Conservation (phyloP, 2,329 filamentous ascomycete genomes). For the Aspergillus clavatus region DNA sequence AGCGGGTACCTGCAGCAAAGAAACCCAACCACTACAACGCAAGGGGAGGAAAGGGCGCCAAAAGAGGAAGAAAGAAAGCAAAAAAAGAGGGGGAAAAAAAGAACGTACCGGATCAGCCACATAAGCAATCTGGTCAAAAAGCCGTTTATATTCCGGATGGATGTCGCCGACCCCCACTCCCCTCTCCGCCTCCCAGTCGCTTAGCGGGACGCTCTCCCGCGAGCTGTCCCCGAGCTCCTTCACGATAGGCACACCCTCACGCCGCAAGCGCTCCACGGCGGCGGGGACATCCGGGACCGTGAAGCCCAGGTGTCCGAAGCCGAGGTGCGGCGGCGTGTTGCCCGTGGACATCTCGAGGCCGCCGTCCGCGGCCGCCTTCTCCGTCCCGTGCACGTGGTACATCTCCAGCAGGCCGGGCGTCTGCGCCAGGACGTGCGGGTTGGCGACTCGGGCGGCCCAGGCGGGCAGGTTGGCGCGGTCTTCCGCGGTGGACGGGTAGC, state of each 20-base stretch:
- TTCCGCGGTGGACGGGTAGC: conserved; percentile 30
- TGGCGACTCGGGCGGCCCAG: conserved; percentile 27
- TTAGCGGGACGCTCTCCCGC: conserved; percentile 29
- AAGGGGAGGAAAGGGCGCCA: no score
- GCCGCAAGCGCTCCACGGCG: conserved; percentile 27
- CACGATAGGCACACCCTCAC: conserved; percentile 27
- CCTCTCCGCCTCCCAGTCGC: conserved; percentile 30
- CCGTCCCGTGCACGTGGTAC: conserved; percentile 35
- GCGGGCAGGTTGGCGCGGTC: conserved; percentile 22
- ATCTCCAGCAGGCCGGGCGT: conserved; percentile 35
- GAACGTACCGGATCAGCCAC: conserved; percentile 36
- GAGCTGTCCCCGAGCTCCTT: conserved; percentile 32
- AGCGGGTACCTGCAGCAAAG: no score
- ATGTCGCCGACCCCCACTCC: conserved; percentile 31
- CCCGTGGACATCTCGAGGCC: conserved; percentile 24
- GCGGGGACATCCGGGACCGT: conserved; percentile 34
- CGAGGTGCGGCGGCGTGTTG: conserved; percentile 32
- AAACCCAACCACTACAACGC: no score
- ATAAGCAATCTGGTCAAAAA: conserved; percentile 36
- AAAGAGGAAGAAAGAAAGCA: no score
- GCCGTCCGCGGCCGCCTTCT: conserved; percentile 17
- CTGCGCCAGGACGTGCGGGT: conserved; percentile 22
- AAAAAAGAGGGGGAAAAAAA: not conserved
- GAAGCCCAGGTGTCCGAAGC: conserved; percentile 38
- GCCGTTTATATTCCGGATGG: conserved; percentile 30